phyloP scores from a whole-genome alignment of 2,329 filamentous ascomycete genomes.

The Stylonectria norvegica region DNA sequence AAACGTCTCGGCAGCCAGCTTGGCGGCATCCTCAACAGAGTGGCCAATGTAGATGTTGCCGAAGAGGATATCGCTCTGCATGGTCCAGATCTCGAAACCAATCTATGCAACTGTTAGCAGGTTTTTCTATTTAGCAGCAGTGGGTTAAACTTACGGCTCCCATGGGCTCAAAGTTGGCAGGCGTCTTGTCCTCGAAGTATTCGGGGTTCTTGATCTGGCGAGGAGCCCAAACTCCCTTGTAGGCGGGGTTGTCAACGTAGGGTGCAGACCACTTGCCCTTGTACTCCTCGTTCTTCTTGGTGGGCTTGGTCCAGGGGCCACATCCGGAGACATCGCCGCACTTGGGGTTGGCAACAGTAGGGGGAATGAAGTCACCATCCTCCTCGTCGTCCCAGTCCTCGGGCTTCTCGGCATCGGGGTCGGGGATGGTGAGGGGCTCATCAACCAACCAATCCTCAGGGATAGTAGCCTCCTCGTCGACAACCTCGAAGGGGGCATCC shows the following conservation, averaged over 20 bases:
- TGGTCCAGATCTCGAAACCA: conserved; percentile 99
- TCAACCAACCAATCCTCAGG: conserved; percentile 96
- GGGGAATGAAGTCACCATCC: conserved; percentile 94
- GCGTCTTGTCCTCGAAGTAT: conserved; percentile 96
- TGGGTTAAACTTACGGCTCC: conserved; percentile 70
- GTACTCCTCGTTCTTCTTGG: conserved; percentile 93
- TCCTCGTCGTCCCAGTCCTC: conserved; percentile 99
- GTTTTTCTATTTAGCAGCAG: background rate
- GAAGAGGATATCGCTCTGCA: conserved; percentile 98
- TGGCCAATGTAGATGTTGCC: conserved; percentile 99
- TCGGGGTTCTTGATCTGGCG: conserved; percentile 95
- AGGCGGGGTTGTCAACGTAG: conserved; percentile 92
- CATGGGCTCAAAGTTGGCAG: conserved; percentile 96
- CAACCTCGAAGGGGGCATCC: conserved; percentile 93
- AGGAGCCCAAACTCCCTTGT: conserved; percentile 94
- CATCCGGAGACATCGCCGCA: conserved; percentile 91
- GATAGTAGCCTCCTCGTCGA: conserved; percentile 86
- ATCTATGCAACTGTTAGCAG: conserved; percentile 53
- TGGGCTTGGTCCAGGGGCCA: conserved; percentile 85
- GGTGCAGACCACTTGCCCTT: conserved; percentile 98
- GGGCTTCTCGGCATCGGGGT: conserved; percentile 95
- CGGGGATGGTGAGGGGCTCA: conserved; percentile 76
- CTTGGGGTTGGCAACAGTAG: conserved; percentile 91
- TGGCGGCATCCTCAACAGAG: conserved; percentile 86
- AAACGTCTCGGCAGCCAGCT: conserved; percentile 86